phyloP scores from a whole-genome alignment of 441 rosid species.

The Adansonia grandidieri region DNA sequence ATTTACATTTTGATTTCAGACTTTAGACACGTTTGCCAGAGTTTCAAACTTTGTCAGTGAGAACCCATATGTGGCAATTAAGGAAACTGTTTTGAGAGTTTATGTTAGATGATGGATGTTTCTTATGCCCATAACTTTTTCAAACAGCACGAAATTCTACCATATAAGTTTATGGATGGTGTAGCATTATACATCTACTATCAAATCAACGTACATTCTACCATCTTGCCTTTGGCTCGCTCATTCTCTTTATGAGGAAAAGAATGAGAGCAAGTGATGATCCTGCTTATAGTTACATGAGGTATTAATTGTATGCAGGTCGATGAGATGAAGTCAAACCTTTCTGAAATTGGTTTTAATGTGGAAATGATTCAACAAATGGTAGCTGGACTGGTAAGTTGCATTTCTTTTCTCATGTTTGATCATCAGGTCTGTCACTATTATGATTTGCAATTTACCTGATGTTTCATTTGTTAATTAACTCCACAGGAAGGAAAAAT shows the following conservation, averaged over 20 bases:
- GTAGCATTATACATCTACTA: background rate
- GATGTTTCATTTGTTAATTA: constrained; percentile 30
- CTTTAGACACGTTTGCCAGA: background rate
- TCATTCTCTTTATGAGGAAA: background rate
- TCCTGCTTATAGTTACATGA: constrained; percentile 25
- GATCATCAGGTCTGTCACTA: background rate
- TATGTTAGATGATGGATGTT: background rate
- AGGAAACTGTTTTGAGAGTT: background rate
- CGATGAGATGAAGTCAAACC: constrained; percentile 64
- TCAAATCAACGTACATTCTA: background rate
- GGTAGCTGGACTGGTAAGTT: constrained; percentile 81
- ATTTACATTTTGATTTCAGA: constrained; percentile 3
- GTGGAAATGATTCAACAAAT: constrained; percentile 65
- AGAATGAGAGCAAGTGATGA: background rate
- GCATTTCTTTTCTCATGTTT: constrained; percentile 20
- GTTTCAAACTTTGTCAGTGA: background rate
- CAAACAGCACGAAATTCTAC: background rate
- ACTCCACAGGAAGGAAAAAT: constrained; percentile 80
- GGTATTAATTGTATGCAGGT: constrained; percentile 52
- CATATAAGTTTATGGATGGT: background rate
- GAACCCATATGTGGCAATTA: background rate
- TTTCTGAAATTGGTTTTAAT: constrained; percentile 79
- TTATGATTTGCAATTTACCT: constrained; percentile 18
- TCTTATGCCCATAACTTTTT: background rate
- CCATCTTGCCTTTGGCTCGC: background rate